phyloP scores from a whole-genome alignment of 2,329 filamentous ascomycete genomes.

The Corinectria fuckeliana region DNA sequence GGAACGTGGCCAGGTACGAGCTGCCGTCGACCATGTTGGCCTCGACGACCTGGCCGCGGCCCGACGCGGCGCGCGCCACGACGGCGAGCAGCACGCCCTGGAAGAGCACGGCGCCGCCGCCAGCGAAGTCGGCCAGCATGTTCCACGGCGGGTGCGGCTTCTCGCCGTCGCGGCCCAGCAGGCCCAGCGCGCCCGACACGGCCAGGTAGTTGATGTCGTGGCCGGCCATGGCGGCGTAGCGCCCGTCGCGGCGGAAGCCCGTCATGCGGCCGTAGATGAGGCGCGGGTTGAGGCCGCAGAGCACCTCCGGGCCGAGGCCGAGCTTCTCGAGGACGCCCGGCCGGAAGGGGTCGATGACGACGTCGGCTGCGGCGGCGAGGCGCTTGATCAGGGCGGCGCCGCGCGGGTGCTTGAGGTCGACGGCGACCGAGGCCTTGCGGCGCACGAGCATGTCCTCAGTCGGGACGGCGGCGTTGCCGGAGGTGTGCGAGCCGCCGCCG shows the following conservation, averaged over 20 bases:
- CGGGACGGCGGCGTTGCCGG: slow-evolving; percentile 45
- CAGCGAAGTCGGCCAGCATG: slow-evolving; percentile 88
- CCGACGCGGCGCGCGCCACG: slow-evolving; percentile 66
- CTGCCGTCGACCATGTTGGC: slow-evolving; percentile 96
- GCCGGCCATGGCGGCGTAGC: slow-evolving; percentile 86
- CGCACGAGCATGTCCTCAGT: slow-evolving; percentile 78
- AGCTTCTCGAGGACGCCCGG: slow-evolving; percentile 89
- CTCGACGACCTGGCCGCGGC: slow-evolving; percentile 86
- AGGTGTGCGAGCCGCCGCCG: slow-evolving; percentile 46
- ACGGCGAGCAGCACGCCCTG: slow-evolving; percentile 84
- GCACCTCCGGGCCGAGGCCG: slow-evolving; percentile 73
- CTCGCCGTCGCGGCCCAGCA: slow-evolving; percentile 74
- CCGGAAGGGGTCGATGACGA: slow-evolving; percentile 92
- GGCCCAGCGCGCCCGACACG: slow-evolving; percentile 77
- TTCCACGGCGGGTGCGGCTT: slow-evolving; percentile 83
- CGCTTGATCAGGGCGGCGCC: slow-evolving; percentile 72
- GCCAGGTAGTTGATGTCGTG: slow-evolving; percentile 98
- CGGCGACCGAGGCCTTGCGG: slow-evolving; percentile 78
- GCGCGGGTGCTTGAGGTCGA: slow-evolving; percentile 74
- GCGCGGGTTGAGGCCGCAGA: slow-evolving; percentile 72
- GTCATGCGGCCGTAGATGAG: slow-evolving; percentile 87
- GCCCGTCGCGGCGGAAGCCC: slow-evolving; percentile 86
- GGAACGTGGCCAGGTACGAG: slow-evolving; percentile 79
- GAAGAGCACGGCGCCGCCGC: slow-evolving; percentile 83
- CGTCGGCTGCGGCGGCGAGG: slow-evolving; percentile 74